phyloP scores from a whole-genome alignment of 805 yeast genomes.

The Saccharomycopsis selenospora region DNA sequence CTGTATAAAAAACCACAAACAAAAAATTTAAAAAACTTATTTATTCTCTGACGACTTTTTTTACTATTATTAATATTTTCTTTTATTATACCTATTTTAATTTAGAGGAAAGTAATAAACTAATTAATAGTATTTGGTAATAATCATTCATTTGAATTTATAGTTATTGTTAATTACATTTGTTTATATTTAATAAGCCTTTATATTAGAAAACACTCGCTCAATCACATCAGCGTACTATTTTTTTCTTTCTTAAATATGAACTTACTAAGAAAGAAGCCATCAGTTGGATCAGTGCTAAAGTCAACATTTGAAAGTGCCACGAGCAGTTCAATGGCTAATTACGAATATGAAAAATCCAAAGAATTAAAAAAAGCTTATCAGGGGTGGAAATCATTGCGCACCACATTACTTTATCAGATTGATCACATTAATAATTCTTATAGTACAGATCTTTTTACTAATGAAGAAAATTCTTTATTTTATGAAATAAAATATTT shows the following conservation, averaged over 20 bases:
- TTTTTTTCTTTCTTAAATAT: conserved; percentile 24
- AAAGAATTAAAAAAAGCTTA: conserved; percentile 47
- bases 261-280: conserved; percentile 50
- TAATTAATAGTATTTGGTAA: no score
- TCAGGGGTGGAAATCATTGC: conserved; percentile 70
- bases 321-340: conserved; percentile 51
- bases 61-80: no score
- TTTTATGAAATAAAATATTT: conserved; percentile 13
- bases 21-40: no score
- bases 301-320: conserved; percentile 55
- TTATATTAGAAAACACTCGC: no score
- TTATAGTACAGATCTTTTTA: conserved; percentile 17
- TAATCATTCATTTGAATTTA: no score
- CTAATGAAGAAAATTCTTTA: conserved; percentile 17
- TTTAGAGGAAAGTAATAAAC: no score
- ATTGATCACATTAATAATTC: conserved; percentile 45
- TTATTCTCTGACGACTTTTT: no score
- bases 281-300: conserved; percentile 49
- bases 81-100: no score
- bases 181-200: no score
- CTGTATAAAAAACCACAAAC: no score
- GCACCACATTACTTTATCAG: conserved; percentile 50
- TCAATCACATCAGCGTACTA: background rate
- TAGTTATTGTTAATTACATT: no score
- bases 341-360: conserved; percentile 51